phyloP scores from a whole-genome alignment of 768 basidiomycete genomes.

The Trametes meyenii region DNA sequence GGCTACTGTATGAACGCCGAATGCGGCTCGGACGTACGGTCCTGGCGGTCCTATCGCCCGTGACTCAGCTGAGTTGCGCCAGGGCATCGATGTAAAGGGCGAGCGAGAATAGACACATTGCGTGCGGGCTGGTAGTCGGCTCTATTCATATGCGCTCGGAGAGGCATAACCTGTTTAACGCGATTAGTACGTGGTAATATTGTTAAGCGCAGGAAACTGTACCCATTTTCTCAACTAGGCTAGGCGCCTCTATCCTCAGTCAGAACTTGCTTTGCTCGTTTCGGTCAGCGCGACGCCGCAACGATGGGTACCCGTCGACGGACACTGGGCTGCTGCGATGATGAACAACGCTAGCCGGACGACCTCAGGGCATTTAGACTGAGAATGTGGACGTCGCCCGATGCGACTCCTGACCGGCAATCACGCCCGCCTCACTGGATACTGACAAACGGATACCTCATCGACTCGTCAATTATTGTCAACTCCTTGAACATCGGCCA shows the following conservation, averaged over 20 bases:
- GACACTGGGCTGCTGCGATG: background rate
- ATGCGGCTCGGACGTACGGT: slow-evolving; percentile 14
- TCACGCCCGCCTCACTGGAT: slow-evolving; percentile 1
- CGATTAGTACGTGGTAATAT: background rate
- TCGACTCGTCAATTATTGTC: background rate
- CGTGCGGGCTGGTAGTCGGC: background rate
- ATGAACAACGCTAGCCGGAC: background rate
- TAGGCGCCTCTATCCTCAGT: no score
- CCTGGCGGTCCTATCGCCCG: slow-evolving; percentile 12
- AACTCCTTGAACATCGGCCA: no score
- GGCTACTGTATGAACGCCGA: slow-evolving; percentile 13
- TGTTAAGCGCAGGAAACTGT: background rate
- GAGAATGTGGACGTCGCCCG: slow-evolving; percentile 15
- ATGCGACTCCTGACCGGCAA: slow-evolving; percentile 14
- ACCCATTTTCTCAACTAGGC: background rate
- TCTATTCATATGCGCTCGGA: background rate
- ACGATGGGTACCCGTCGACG: background rate
- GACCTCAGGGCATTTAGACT: slow-evolving; percentile 4
- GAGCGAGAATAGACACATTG: slow-evolving; percentile 3
- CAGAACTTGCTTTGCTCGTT: background rate
- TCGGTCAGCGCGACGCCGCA: background rate
- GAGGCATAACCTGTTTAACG: background rate
- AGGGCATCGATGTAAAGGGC: background rate
- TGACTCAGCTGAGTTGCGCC: background rate
- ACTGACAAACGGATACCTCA: slow-evolving; percentile 1